Percentiles rank a stretch among this genome's conserved stretches.
Evolutionary conservation across 1,284 basidiomycete species (phyloP).

Genomic region (Ceratobasidium sp.): DNA sequence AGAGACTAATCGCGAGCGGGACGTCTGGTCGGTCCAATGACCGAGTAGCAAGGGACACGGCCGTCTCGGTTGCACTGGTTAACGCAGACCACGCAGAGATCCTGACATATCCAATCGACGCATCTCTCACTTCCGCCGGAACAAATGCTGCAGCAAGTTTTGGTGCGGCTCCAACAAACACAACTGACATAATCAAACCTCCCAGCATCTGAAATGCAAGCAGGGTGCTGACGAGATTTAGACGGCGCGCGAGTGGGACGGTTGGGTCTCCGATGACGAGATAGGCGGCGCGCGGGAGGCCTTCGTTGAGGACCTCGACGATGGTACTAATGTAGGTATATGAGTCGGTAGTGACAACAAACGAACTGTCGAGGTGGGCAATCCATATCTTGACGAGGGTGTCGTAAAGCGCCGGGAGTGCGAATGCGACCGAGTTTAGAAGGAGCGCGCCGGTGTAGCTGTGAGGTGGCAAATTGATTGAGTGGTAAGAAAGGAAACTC

Average conservation of each 20-base stretch:
- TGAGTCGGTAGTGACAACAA: constrained; percentile 51
- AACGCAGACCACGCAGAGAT: constrained; percentile 50
- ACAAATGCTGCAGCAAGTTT: constrained; percentile 51
- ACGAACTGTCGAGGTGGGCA: constrained; percentile 50
- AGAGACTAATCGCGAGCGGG: constrained; percentile 49
- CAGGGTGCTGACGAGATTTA: constrained; percentile 49
- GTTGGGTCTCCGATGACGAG: constrained; percentile 50
- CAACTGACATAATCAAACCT: constrained; percentile 50
- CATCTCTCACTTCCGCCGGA: constrained; percentile 47
- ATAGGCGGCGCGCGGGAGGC: constrained; percentile 52
- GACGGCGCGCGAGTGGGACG: constrained; percentile 20
- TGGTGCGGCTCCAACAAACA: constrained; percentile 49
- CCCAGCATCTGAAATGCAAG: constrained; percentile 50
- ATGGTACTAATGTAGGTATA: constrained; percentile 52
- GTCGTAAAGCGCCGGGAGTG: constrained; percentile 51
- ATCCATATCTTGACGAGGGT: constrained; percentile 54
- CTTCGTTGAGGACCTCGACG: constrained; percentile 52
- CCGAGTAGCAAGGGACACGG: constrained; percentile 49
- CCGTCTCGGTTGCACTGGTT: constrained; percentile 48
- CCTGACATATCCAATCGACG: constrained; percentile 51
- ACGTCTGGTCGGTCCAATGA: constrained; percentile 52
- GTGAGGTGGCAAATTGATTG: neutral
- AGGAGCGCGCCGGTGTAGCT: constrained; percentile 51
- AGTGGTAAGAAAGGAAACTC: constrained; percentile 1
- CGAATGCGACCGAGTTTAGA: constrained; percentile 50